A percentile compares a stretch with the other conserved stretches of the same genome.
Conservation (phyloP, 257 asterid species). For the Solanum corneliomulleri region DNA sequence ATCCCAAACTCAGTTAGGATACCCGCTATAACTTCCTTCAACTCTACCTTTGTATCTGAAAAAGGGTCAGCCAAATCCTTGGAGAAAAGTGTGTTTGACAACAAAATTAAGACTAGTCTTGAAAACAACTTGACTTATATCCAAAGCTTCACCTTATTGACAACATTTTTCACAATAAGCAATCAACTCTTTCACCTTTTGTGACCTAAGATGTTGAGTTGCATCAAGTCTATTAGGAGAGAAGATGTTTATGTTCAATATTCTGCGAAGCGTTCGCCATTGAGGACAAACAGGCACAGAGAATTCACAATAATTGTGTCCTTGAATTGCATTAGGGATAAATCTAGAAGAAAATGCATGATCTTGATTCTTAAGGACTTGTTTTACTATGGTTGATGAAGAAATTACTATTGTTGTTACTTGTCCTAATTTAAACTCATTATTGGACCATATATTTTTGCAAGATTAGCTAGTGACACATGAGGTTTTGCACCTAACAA, state of each 20-base stretch:
- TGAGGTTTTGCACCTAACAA: constrained; percentile 1
- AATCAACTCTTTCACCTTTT: constrained; percentile 6
- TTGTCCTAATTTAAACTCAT: background rate
- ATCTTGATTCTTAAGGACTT: no score
- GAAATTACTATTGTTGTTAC: background rate
- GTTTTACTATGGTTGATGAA: background rate
- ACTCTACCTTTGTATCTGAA: no score
- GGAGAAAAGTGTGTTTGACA: constrained; percentile 6
- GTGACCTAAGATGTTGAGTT: constrained; percentile 28
- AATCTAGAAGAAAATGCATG: no score
- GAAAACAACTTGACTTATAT: constrained; percentile 1
- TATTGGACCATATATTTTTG: background rate
- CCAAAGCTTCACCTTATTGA: background rate
- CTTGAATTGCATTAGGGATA: no score
- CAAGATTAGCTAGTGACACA: background rate
- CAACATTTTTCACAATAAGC: background rate
- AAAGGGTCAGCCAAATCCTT: no score
- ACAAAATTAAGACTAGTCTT: constrained; percentile 2
- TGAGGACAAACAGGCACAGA: no score
- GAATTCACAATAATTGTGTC: no score
- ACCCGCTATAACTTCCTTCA: no score
- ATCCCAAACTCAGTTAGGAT: no score
- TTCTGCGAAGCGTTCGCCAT: no score
- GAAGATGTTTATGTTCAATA: constrained; percentile 27
- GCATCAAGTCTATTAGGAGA: background rate